These are phyloP conservation scores for Biancaea sappan DNA, from an alignment of 306 rosid genomes.

Conservation along the genomic window DNA sequence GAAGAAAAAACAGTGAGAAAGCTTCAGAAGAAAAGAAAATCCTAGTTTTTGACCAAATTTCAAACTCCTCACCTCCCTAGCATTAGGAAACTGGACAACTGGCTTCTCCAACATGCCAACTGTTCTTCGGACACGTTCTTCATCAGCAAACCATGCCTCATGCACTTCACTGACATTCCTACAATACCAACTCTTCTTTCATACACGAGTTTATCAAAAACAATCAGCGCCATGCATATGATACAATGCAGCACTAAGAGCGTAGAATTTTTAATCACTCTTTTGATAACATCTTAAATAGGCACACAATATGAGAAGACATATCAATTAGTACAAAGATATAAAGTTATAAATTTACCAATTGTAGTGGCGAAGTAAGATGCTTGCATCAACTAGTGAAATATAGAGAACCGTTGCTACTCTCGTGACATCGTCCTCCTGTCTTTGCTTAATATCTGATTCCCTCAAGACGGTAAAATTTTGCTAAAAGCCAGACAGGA, in stretches of 20 bases:
- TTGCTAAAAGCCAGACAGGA: constrained; percentile 50
- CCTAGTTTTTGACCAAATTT: constrained; percentile 15
- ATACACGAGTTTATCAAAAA: constrained; percentile 14
- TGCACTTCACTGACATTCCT: constrained; percentile 77
- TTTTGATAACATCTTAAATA: not conserved
- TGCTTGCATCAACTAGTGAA: constrained; percentile 57
- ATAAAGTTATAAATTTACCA: constrained; percentile 46
- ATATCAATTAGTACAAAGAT: not conserved
- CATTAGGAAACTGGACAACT: constrained; percentile 39
- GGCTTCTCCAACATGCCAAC: constrained; percentile 75
- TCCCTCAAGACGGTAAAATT: constrained; percentile 69
- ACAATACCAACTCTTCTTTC: constrained; percentile 30
- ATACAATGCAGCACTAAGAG: constrained; percentile 12
- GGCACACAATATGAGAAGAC: not conserved
- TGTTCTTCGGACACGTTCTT: constrained; percentile 53
- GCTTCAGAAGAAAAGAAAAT: constrained; percentile 18
- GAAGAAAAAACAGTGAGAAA: constrained; percentile 2
- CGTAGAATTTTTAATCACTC: not conserved
- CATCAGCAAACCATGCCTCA: constrained; percentile 88
- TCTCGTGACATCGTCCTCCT: constrained; percentile 61
- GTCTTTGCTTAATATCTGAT: constrained; percentile 51
- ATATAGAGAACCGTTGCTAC: constrained; percentile 69
- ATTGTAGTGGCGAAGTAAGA: constrained; percentile 71
- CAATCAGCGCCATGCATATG: not conserved
- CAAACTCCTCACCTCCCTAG: constrained; percentile 48